These are phyloP conservation scores for Barnettozyma sucrosica DNA, from an alignment of 805 yeast genomes.

Conservation along the genomic window DNA sequence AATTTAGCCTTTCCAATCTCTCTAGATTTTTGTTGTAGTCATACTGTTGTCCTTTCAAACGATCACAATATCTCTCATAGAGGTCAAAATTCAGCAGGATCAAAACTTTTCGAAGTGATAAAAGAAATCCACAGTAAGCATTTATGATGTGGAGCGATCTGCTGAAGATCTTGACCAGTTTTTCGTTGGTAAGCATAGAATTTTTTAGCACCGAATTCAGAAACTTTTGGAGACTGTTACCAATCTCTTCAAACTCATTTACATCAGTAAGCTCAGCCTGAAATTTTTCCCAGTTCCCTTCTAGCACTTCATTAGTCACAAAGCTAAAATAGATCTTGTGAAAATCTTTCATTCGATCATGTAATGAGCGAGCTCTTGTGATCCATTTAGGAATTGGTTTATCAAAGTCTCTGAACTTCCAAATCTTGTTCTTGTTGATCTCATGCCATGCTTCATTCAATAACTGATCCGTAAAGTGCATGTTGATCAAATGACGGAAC, in stretches of 20 bases:
- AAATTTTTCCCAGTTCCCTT: conserved; percentile 44
- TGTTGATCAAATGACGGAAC: conserved; percentile 60
- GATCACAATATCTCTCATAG: conserved; percentile 30
- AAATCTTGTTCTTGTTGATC: conserved; percentile 54
- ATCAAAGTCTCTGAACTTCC: conserved; percentile 50
- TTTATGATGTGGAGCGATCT: conserved; percentile 42
- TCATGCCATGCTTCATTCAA: conserved; percentile 70
- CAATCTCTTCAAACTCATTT: conserved; percentile 38
- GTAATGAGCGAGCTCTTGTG: conserved; percentile 47
- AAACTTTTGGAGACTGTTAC: conserved; percentile 45
- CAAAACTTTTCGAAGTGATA: conserved; percentile 49
- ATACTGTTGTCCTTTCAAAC: conserved; percentile 34
- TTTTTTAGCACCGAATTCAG: conserved; percentile 60
- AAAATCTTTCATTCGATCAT: conserved; percentile 44
- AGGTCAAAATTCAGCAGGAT: conserved; percentile 44
- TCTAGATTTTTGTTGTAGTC: conserved; percentile 35
- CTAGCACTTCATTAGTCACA: conserved; percentile 54
- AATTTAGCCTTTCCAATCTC: conserved; percentile 36
- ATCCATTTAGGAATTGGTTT: conserved; percentile 47
- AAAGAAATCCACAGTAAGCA: conserved; percentile 42
- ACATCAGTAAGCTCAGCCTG: conserved; percentile 23
- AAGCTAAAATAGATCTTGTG: conserved; percentile 50
- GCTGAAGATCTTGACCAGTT: conserved; percentile 42
- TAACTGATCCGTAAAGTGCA: conserved; percentile 56
- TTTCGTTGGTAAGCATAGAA: conserved; percentile 58